These are phyloP conservation scores for Gaertneriomyces semiglobifer DNA, from an alignment of 192 early-diverging fungal species.

Conservation along the genomic window DNA sequence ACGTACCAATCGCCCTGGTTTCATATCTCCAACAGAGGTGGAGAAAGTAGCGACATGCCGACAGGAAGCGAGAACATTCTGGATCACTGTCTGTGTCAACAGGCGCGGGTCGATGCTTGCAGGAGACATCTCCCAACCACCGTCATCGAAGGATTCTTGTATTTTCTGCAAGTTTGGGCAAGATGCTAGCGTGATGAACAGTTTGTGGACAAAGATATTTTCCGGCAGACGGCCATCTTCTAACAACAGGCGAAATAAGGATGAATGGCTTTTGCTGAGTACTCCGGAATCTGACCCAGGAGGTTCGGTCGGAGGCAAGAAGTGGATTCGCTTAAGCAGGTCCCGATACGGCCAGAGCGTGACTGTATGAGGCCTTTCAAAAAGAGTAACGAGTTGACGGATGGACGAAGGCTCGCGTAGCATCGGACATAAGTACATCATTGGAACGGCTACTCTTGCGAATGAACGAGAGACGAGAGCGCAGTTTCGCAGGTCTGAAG, in stretches of 20 bases:
- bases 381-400: background rate
- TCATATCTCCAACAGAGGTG: background rate
- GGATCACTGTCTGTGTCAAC: slow-evolving; percentile 17
- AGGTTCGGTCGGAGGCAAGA: background rate
- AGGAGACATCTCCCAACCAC: background rate
- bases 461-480: slow-evolving; percentile 16
- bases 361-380: background rate
- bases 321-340: slow-evolving; percentile 13
- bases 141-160: slow-evolving; percentile 9
- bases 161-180: slow-evolving; percentile 14
- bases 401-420: background rate
- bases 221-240: background rate
- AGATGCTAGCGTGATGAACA: slow-evolving; percentile 5
- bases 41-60: slow-evolving; percentile 2
- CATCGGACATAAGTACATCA: slow-evolving; percentile 5
- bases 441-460: slow-evolving; percentile 11
- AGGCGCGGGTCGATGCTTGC: background rate
- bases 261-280: too few relatives aligned
- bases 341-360: slow-evolving; percentile 10
- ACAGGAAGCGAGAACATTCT: slow-evolving; percentile 12
- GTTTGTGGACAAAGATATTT: background rate
- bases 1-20: background rate
- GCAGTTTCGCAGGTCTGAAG: slow-evolving; percentile 12
- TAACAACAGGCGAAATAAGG: slow-evolving; percentile 5
- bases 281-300: too few relatives aligned